Evolutionary conservation across 116 monocot genomes (phyloP).

Genomic region (Papilionanthe hybrid): DNA sequence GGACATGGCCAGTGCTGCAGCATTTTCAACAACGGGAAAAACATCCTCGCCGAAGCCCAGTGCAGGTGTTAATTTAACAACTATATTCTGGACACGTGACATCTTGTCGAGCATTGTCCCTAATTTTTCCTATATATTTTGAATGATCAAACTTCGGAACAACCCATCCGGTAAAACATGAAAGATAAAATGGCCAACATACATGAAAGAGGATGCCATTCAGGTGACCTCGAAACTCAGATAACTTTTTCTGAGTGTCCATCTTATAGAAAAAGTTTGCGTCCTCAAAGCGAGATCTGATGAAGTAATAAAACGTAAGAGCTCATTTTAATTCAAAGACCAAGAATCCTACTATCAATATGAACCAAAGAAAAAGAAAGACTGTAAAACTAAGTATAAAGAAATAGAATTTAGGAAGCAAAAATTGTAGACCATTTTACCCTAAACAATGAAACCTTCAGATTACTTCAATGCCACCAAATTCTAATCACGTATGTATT

Average conservation of each 20-base stretch:
- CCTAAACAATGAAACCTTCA: background rate
- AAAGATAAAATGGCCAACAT: constrained; percentile 20
- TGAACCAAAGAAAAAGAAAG: background rate
- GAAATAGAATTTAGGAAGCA: background rate
- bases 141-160: constrained; percentile 1
- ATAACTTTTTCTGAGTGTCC: constrained; percentile 74
- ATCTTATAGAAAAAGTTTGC: constrained; percentile 90
- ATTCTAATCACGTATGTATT: background rate
- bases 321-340: background rate
- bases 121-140: constrained; percentile 68
- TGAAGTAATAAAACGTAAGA: constrained; percentile 16
- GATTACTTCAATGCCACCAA: background rate
- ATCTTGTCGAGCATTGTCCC: constrained; percentile 95
- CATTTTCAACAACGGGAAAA: constrained; percentile 48
- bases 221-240: constrained; percentile 64
- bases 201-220: constrained; percentile 98
- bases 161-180: background rate
- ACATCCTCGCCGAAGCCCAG: constrained; percentile 43
- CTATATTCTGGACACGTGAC: constrained; percentile 51
- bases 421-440: background rate
- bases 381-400: background rate
- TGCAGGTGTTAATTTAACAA: constrained; percentile 43
- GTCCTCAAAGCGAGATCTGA: constrained; percentile 95
- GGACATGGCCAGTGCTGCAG: constrained; percentile 81
- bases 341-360: background rate